Base-by-base conservation (phyloP, 441 rosid genomes). In the Omphalea diandra region DNA sequence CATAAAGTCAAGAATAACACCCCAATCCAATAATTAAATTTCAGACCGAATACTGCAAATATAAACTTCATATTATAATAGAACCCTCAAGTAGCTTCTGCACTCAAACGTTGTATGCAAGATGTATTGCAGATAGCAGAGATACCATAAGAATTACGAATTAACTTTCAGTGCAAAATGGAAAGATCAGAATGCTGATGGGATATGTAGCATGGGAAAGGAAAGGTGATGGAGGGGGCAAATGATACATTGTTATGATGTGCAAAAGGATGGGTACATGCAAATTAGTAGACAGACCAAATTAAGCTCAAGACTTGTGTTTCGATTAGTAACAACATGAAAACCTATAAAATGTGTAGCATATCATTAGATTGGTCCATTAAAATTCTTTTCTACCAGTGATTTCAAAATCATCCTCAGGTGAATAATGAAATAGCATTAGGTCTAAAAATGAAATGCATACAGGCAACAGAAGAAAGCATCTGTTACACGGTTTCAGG, bases 1-100 rank as follows among this genome's bases (percentile, higher is more conserved):
- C 58, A 60, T 49, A 20, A 17, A 49, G 24, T 44, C 59, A 59
- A 65, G 31, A 56, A 43, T 8, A 56, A 71, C 26, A 46, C 24
- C 40, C 2, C 43, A 46, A 26, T 35, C 27, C 52, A 65, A 6
- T 1, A 65, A 20, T 35, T 63, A 18, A 14, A 58, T 43, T 46
- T 57, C 29, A 43, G 15, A 54, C 7, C 17, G 1, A 7, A 35
- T 1, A 40, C 11, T 14, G 26, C 29, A 18, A 53, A 52, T 24
- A 54, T 32, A 14, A 27, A 33, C 53, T 57, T 54, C 62, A 62
- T n/a, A 31, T 9, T 14, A 58, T 49, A 20, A 40, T 17, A 27
- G 5, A 67, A 36, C 26, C n/a, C 20, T 55, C 46, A 33, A 11
- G 63, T 3, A 18, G 40, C 32, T 33, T 49, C 52, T 50, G 53